These are phyloP conservation scores for Helotiales sp. DNA, from an alignment of 2,329 filamentous ascomycete genomes.

Conservation along the genomic window DNA sequence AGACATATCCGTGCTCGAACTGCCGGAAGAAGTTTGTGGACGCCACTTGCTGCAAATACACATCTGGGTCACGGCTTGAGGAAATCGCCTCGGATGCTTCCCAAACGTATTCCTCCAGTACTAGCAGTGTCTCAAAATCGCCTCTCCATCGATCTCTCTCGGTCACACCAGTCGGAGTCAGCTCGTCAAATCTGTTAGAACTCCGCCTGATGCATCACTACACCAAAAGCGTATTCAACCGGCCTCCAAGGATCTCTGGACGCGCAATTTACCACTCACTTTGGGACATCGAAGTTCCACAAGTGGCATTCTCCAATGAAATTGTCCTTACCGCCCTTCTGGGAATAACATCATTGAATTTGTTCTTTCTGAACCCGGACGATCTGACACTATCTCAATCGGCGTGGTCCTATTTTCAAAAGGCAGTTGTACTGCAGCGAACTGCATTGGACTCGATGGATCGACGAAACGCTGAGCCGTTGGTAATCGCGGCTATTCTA, in stretches of 20 bases:
- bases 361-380: slow-evolving; percentile 13
- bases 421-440: slow-evolving; percentile 18
- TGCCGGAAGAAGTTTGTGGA: slow-evolving; percentile 21
- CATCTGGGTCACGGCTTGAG: neutral
- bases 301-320: slow-evolving; percentile 24
- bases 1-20: slow-evolving; percentile 22
- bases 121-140: neutral
- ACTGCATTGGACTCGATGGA: slow-evolving; percentile 5
- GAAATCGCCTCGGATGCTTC: neutral
- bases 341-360: slow-evolving; percentile 18
- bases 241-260: neutral
- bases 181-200: slow-evolving; percentile 17
- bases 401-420: slow-evolving; percentile 21
- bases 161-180: slow-evolving; percentile 12
- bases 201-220: slow-evolving; percentile 26
- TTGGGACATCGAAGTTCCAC: slow-evolving; percentile 25
- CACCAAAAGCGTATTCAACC: slow-evolving; percentile 19
- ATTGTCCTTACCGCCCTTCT: slow-evolving; percentile 25
- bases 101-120: neutral
- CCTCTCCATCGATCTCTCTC: neutral
- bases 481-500: slow-evolving; percentile 18
- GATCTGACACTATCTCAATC: slow-evolving; percentile 16
- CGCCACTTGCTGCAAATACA: slow-evolving; percentile 19
- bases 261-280: slow-evolving; percentile 12
- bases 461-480: slow-evolving; percentile 12